Percentiles rank a stretch among this genome's conserved stretches.
These are phyloP conservation scores for Cubamyces sp. DNA, from an alignment of 768 basidiomycete genomes.

Conservation along the genomic window DNA sequence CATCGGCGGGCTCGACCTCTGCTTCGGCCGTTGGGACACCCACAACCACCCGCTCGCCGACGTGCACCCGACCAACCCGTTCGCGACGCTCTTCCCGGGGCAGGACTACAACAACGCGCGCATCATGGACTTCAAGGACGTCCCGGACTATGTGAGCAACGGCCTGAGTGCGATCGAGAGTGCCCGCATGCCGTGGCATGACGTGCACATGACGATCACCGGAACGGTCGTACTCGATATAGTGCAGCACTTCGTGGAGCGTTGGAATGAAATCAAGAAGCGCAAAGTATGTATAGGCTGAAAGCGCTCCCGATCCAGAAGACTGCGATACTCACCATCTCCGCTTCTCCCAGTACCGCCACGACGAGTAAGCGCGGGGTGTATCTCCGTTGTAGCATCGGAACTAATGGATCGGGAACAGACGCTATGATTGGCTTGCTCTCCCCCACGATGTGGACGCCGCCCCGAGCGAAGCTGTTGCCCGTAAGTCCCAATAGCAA, in stretches of 20 bases:
- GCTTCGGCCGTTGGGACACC: constrained; percentile 98
- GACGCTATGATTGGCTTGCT: constrained; percentile 69
- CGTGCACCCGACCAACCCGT: constrained; percentile 86
- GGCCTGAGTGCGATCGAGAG: constrained; percentile 68
- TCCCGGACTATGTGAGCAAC: constrained; percentile 76
- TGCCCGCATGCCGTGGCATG: constrained; percentile 94
- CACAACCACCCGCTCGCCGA: constrained; percentile 90
- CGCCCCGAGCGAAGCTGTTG: constrained; percentile 70
- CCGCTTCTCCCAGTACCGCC: constrained; percentile 32
- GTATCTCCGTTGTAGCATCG: not conserved
- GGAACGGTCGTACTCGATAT: constrained; percentile 89
- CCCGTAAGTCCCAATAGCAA: constrained; percentile 43
- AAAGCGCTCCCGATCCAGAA: not conserved
- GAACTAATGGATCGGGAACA: constrained; percentile 27
- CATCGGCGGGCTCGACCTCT: constrained; percentile 93
- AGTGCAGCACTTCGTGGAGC: constrained; percentile 89
- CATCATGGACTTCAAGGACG: constrained; percentile 80
- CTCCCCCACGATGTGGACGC: constrained; percentile 71
- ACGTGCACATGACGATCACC: constrained; percentile 86
- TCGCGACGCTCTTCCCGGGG: constrained; percentile 85
- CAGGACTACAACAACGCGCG: constrained; percentile 95
- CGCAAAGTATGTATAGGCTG: constrained; percentile 56
- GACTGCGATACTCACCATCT: not conserved
- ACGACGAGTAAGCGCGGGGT: constrained; percentile 48
- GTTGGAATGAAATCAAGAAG: constrained; percentile 90